Evolutionary conservation across 768 basidiomycete species (phyloP), one percentile per base, ranked within the genome.

Genomic region (Mycena pura): DNA sequence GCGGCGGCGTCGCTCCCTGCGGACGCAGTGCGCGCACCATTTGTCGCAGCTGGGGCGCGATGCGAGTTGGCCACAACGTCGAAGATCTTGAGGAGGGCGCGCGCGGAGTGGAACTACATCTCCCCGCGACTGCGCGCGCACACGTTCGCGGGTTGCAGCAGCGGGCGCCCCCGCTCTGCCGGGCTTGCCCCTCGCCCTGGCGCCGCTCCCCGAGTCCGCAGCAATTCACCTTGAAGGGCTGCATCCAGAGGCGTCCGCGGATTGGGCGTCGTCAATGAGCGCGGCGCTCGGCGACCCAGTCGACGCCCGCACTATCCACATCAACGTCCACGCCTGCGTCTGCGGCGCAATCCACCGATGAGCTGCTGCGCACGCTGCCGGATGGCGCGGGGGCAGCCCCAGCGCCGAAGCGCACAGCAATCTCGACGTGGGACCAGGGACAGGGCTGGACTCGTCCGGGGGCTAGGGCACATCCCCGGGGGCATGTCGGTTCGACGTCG

Each of bases 251-350:
- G 70, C 72, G 24, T 63, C 76, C 1, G 77, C 74, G 3, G 78
- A 81, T 31, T 82, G 80, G 80, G 76, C 75, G 5, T 74, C 76
- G 3, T 73, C 80, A 29, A 79, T 77, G 73, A 73, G 55, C 36
- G 13, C 45, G 47, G 57, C 55, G 13, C 29, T 54, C 63, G 15
- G 54, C 63, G 5, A 32, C 0, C 60, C 69, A 19, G 57, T 68
- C 8, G 19, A 58, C 60, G 25, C 54, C 62, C 5, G 58, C 50
- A 38, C 36, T 61, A 39, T 57, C 56, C n/a, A 43, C 52, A 24
- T 34, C 46, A 45, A 63, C 62, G 55, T 55, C 57, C 46, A n/a
- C n/a, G n/a, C 48, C 47, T 51, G 56, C 53, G 39, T 57, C 50
- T 5, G 62, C 60, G 14, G 24, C 38, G 46, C 31, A 51, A 45